Evolutionary conservation across 306 rosid genomes (phyloP).

Genomic region (Cucumis sativus): DNA sequence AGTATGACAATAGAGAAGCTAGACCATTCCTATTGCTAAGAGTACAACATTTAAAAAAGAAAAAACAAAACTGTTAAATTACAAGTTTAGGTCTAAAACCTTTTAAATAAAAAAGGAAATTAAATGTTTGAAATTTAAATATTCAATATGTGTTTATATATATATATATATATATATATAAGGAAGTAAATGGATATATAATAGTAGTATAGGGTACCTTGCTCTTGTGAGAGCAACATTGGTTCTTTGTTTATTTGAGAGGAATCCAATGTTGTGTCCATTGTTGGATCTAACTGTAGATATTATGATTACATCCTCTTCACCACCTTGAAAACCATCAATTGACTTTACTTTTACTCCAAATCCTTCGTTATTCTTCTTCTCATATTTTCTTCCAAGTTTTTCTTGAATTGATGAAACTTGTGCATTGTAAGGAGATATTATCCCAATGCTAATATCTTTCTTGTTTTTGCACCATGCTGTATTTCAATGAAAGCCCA

Average conservation of each 20-base stretch:
- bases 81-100: neutral
- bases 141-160: too few species aligned
- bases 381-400: slow-evolving; percentile 33
- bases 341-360: slow-evolving; percentile 49
- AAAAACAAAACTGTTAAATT: neutral
- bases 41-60: too few species aligned
- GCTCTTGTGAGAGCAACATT: slow-evolving; percentile 89
- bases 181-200: neutral
- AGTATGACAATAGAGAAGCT: too few species aligned
- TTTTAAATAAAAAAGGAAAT: too few species aligned
- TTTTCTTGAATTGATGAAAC: slow-evolving; percentile 41
- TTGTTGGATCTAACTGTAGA: slow-evolving; percentile 52
- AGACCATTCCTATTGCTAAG: too few species aligned
- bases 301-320: slow-evolving; percentile 52
- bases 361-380: slow-evolving; percentile 24
- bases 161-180: neutral
- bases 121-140: too few species aligned
- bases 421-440: slow-evolving; percentile 79
- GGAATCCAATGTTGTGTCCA: slow-evolving; percentile 25
- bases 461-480: slow-evolving; percentile 32
- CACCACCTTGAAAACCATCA: slow-evolving; percentile 87
- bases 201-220: slow-evolving; percentile 22
- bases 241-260: slow-evolving; percentile 38
- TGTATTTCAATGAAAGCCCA: slow-evolving; percentile 1
- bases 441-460: slow-evolving; percentile 42